Evolutionary conservation across 352 stramenopile genomes (phyloP).

Genomic region (Phytophthora meadii): DNA sequence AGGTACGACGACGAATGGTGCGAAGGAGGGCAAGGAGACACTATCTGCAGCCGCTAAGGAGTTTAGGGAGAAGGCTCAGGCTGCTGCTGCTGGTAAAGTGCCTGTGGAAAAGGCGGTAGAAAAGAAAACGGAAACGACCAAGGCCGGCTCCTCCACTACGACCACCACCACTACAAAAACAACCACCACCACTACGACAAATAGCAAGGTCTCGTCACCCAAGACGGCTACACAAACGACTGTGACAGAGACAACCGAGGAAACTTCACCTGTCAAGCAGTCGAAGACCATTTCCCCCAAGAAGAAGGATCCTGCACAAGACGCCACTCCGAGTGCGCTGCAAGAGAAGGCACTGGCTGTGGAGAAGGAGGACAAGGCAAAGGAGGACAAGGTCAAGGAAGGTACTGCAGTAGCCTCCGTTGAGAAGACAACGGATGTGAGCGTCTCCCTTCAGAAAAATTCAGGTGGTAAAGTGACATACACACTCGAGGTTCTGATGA

Average conservation of each 20-base stretch:
- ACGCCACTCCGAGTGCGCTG: slow-evolving; percentile 12
- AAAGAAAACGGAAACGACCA: slow-evolving; percentile 32
- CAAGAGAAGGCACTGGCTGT: slow-evolving; percentile 29
- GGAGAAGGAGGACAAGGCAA: slow-evolving; percentile 5
- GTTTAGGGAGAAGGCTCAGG: slow-evolving; percentile 7
- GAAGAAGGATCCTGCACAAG: slow-evolving; percentile 21
- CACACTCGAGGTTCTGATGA: slow-evolving; percentile 64
- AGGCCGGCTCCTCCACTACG: slow-evolving; percentile 21
- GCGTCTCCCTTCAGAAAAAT: slow-evolving; percentile 40
- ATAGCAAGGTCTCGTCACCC: slow-evolving; percentile 23
- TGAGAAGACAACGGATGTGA: slow-evolving; percentile 46
- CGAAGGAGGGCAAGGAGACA: slow-evolving; percentile 8
- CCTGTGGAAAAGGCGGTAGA: slow-evolving; percentile 23
- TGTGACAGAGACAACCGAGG: slow-evolving; percentile 20
- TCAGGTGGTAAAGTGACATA: slow-evolving; percentile 60
- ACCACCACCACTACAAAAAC: slow-evolving; percentile 28
- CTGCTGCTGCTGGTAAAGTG: slow-evolving; percentile 13
- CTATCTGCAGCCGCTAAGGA: slow-evolving; percentile 4
- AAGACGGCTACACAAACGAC: slow-evolving; percentile 11
- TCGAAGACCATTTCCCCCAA: slow-evolving; percentile 27
- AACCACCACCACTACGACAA: slow-evolving; percentile 31
- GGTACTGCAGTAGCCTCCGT: slow-evolving; percentile 10
- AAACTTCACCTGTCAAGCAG: slow-evolving; percentile 17
- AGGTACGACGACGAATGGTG: slow-evolving; percentile 11
- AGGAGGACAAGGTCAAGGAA: slow-evolving; percentile 17